Evolutionary conservation across 140 eudicot genomes (phyloP), one percentile per base, ranked within the genome.

Genomic region (Bidens hawaiensis): DNA sequence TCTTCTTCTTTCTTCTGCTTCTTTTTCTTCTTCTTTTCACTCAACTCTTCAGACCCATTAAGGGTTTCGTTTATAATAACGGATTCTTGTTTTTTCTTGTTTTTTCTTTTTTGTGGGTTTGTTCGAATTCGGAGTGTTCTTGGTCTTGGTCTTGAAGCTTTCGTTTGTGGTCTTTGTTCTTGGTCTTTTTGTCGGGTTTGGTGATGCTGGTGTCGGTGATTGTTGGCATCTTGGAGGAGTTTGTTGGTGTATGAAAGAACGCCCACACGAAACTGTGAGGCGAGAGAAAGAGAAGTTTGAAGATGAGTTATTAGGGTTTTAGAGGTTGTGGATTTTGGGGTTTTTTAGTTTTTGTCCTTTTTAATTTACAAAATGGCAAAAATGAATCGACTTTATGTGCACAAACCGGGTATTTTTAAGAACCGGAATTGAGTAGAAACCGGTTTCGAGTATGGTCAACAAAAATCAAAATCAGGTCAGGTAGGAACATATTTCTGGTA

Each of bases 91-190:
- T n/a, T 57, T 26, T 26, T 81, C 71, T 54, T 79, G 72, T 76
- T 75, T 71, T 67, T 83, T 76, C 65, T 67, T 83, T 60, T 78
- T 76, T 45, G 69, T 76, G 58, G 78, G 27, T 36, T 36, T 36
- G 14, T 36, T 8, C 43, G 12, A 9, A n/a, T 9, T 36, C 11
- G 8, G 9, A 13, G 9, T 34, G 13, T 36, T 36, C 84, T 8
- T 70, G 67, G 24, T n/a, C n/a, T n/a, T n/a, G n/a, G n/a, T 76
- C 91, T 74, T 80, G 76, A 26, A 62, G 82, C 81, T 76, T 91
- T 62, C 96, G 78, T 78, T 90, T 86, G n/a, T 62, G 82, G 70
- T 87, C 85, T 50, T 48, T 75, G 70, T 54, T 75, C 53, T 75
- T 73, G 47, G 22, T 71, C 69, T 83, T 86, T 60, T 85, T 88